phyloP scores from a whole-genome alignment of 208 protist species.

The Wallacemonas rigidus region DNA sequence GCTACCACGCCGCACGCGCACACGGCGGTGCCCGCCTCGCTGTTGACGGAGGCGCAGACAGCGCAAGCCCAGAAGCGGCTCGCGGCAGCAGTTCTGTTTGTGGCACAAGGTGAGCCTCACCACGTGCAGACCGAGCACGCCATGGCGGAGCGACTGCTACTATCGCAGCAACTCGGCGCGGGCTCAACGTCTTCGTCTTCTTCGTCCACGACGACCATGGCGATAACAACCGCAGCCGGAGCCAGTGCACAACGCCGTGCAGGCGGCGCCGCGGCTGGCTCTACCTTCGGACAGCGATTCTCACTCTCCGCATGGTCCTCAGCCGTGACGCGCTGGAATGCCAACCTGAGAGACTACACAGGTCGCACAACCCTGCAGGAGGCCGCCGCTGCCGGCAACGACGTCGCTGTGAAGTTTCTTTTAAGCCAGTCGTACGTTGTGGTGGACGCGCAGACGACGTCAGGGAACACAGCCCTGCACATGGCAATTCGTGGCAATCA shows the following conservation, averaged over 20 bases:
- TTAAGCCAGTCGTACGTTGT: slow-evolving; percentile 59
- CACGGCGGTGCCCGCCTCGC: neutral
- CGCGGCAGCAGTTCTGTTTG: slow-evolving; percentile 63
- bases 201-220: neutral
- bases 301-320: slow-evolving; percentile 28
- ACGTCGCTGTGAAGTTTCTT: slow-evolving; percentile 56
- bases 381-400: slow-evolving; percentile 49
- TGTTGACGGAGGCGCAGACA: slow-evolving; percentile 1
- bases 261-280: neutral
- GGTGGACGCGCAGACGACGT: slow-evolving; percentile 48
- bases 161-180: slow-evolving; percentile 45
- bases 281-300: slow-evolving; percentile 34
- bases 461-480: slow-evolving; percentile 69
- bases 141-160: slow-evolving; percentile 60
- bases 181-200: slow-evolving; percentile 22
- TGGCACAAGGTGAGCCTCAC: slow-evolving; percentile 42
- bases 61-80: slow-evolving; percentile 19
- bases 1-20: neutral
- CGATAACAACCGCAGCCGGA: no score
- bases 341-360: slow-evolving; percentile 70
- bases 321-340: slow-evolving; percentile 69
- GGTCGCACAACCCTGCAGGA: slow-evolving; percentile 83
- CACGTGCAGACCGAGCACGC: slow-evolving; percentile 50
- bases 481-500: slow-evolving; percentile 54
- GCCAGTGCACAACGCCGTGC: neutral